phyloP scores from a whole-genome alignment of 768 basidiomycete genomes.

The Boletus barrowsii region DNA sequence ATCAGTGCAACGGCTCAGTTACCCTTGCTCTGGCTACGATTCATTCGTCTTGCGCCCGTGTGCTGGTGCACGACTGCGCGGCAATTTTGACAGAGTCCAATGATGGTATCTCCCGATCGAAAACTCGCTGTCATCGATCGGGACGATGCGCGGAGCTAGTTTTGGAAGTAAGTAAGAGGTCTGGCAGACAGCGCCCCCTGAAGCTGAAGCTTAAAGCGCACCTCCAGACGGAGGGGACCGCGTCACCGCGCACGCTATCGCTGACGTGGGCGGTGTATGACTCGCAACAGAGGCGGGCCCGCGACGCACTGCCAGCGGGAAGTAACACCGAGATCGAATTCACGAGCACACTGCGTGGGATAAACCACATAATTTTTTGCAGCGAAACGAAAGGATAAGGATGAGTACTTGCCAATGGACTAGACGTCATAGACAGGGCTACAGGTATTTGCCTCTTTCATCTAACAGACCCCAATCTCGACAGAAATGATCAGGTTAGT shows the following conservation, averaged over 20 bases:
- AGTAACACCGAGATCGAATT: background rate
- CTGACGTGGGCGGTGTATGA: background rate
- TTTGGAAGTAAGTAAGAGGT: slow-evolving; percentile 9
- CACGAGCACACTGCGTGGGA: background rate
- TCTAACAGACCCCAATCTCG: slow-evolving; percentile 4
- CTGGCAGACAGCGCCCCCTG: background rate
- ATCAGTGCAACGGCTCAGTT: background rate
- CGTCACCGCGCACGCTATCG: background rate
- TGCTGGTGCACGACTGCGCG: background rate
- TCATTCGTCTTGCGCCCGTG: background rate
- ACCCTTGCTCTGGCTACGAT: background rate
- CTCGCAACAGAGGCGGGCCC: background rate
- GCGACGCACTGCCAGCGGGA: background rate
- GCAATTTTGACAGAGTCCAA: slow-evolving; percentile 3
- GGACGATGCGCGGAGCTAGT: slow-evolving; percentile 14
- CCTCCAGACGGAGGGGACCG: background rate
- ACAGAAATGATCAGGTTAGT: slow-evolving; percentile 5
- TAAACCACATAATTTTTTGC: background rate
- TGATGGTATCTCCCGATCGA: slow-evolving; percentile 22
- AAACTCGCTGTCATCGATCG: slow-evolving; percentile 18
- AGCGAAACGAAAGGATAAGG: background rate
- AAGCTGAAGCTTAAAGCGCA: too few relatives aligned
- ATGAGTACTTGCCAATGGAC: background rate
- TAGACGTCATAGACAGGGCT: slow-evolving; percentile 11
- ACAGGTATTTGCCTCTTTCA: slow-evolving; percentile 5